Evolutionary conservation across 2,329 filamentous ascomycete genomes (phyloP).

Genomic region (Aspergillus sp.): DNA sequence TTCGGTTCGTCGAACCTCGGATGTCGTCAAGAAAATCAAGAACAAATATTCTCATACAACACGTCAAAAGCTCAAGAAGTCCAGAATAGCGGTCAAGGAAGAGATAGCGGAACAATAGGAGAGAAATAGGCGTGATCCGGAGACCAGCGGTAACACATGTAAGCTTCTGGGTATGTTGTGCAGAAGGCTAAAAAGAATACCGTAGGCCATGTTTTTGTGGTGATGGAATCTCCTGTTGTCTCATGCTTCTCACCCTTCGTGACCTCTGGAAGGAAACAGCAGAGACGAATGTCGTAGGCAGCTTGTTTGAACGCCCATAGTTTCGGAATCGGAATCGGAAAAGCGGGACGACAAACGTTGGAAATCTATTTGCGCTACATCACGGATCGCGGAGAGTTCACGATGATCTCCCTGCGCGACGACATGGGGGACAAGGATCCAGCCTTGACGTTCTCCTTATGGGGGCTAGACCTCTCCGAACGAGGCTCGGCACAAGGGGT

Average conservation of each 20-base stretch:
- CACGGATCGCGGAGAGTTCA: conserved; percentile 37
- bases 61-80: conserved; percentile 18
- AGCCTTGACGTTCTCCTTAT: conserved; percentile 39
- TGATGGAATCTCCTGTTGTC: background rate
- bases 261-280: background rate
- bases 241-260: background rate
- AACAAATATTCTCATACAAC: conserved; percentile 18
- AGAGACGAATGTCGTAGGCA: background rate
- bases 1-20: conserved; percentile 13
- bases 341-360: background rate
- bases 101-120: conserved; percentile 8
- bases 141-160: conserved; percentile 6
- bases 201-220: background rate
- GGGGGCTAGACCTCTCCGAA: conserved; percentile 41
- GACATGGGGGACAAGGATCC: conserved; percentile 40
- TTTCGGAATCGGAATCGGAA: background rate
- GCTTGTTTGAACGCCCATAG: background rate
- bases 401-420: conserved; percentile 39
- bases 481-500: conserved; percentile 30
- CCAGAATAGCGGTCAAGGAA: conserved; percentile 11
- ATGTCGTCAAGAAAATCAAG: conserved; percentile 21
- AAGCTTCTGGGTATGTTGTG: background rate
- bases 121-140: conserved; percentile 6
- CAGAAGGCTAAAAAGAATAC: conserved; percentile 1
- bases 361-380: conserved; percentile 11